Evolutionary conservation across 2,329 filamentous ascomycete species (phyloP).

Genomic region (Colletotrichum euphorbiae): DNA sequence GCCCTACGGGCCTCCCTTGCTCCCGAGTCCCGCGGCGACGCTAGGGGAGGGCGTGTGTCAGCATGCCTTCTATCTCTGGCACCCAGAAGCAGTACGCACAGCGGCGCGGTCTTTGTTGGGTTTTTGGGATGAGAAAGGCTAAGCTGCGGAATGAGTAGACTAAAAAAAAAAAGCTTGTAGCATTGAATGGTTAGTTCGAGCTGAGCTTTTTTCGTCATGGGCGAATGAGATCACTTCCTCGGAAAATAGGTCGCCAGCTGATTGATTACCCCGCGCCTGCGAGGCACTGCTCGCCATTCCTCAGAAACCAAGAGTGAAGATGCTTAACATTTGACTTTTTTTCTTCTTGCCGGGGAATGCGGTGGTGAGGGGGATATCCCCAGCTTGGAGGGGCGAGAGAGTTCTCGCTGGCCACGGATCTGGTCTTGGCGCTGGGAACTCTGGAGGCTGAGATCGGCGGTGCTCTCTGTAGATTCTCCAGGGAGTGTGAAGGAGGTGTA

Average conservation of each 20-base stretch:
- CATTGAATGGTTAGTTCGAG: neutral
- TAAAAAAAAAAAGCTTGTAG: neutral
- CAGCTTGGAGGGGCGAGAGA: neutral
- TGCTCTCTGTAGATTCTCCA: neutral
- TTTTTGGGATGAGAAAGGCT: neutral
- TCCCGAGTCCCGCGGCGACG: constrained; percentile 13
- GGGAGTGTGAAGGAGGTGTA: neutral
- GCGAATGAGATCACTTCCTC: neutral
- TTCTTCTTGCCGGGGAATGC: no score
- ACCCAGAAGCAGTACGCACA: constrained; percentile 5
- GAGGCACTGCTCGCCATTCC: no score
- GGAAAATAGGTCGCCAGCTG: neutral
- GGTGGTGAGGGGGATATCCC: neutral
- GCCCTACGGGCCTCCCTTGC: constrained; percentile 17
- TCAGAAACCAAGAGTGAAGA: no score
- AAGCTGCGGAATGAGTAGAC: neutral
- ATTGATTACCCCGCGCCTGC: neutral
- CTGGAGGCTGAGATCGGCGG: neutral
- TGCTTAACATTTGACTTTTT: neutral
- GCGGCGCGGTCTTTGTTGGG: constrained; percentile 6
- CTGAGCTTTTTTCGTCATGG: neutral
- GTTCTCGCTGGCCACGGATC: neutral
- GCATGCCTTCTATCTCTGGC: constrained; percentile 1
- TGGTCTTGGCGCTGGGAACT: neutral
- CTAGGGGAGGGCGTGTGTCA: constrained; percentile 15